Percentiles rank a stretch among this genome's conserved stretches.
phyloP scores from a whole-genome alignment of 2,329 filamentous ascomycete species.

The Lecanoromycetidae sp. region DNA sequence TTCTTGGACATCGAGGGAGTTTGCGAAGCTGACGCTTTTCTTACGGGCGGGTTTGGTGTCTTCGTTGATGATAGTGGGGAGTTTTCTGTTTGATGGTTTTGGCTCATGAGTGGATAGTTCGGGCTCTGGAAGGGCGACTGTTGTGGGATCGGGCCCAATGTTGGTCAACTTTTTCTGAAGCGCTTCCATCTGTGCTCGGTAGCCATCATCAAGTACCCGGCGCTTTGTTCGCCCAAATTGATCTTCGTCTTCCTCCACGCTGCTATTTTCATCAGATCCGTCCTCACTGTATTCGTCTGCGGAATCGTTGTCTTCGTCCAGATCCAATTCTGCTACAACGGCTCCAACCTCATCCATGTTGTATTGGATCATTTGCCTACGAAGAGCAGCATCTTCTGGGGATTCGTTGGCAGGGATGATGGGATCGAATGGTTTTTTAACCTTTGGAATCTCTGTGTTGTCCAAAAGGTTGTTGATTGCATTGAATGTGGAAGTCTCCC shows the following conservation, averaged over 20 bases:
- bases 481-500: background rate
- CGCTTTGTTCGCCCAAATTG: slow-evolving; percentile 61
- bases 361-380: slow-evolving; percentile 84
- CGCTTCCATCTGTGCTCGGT: slow-evolving; percentile 71
- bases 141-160: slow-evolving; percentile 37
- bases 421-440: background rate
- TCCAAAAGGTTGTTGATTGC: background rate
- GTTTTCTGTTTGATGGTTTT: slow-evolving; percentile 23
- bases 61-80: slow-evolving; percentile 20
- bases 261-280: slow-evolving; percentile 41
- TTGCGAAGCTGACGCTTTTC: slow-evolving; percentile 74
- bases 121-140: slow-evolving; percentile 1
- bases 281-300: slow-evolving; percentile 46
- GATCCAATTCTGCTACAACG: slow-evolving; percentile 80
- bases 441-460: background rate
- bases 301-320: slow-evolving; percentile 54
- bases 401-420: slow-evolving; percentile 56
- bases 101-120: slow-evolving; percentile 23
- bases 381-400: slow-evolving; percentile 64
- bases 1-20: slow-evolving; percentile 53
- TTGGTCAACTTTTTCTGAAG: slow-evolving; percentile 61
- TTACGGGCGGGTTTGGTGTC: background rate
- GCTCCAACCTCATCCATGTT: slow-evolving; percentile 77
- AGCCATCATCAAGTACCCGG: slow-evolving; percentile 57
- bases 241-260: slow-evolving; percentile 53